These are phyloP conservation scores for Tephrocybe sp. DNA, from an alignment of 768 basidiomycete species.

Conservation along the genomic window DNA sequence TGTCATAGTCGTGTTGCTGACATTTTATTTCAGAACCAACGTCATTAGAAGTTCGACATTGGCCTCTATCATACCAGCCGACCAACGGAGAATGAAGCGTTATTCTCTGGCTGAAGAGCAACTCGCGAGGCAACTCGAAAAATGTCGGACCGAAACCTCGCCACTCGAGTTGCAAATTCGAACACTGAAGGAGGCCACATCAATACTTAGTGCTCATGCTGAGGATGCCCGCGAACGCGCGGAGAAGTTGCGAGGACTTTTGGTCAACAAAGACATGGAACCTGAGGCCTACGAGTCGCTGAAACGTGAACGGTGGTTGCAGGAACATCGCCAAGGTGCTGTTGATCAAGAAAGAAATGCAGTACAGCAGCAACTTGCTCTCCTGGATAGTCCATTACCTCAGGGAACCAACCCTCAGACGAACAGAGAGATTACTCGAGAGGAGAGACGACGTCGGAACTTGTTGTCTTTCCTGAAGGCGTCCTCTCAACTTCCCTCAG, in stretches of 20 bases:
- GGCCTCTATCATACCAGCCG: neutral
- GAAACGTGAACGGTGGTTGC: slow-evolving; percentile 49
- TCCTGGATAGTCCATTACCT: slow-evolving; percentile 19
- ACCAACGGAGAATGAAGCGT: slow-evolving; percentile 31
- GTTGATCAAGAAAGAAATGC: slow-evolving; percentile 34
- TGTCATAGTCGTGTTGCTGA: neutral
- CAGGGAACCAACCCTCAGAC: slow-evolving; percentile 13
- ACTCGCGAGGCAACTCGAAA: slow-evolving; percentile 33
- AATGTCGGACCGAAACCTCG: slow-evolving; percentile 31
- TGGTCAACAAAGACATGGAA: slow-evolving; percentile 37
- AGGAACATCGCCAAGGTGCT: slow-evolving; percentile 40
- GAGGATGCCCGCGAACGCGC: slow-evolving; percentile 42
- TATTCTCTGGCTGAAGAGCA: slow-evolving; percentile 44
- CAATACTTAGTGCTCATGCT: slow-evolving; percentile 41
- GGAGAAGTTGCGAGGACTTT: slow-evolving; percentile 34
- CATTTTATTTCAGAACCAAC: neutral
- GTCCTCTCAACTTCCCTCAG: slow-evolving; percentile 31
- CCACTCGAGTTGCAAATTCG: slow-evolving; percentile 46
- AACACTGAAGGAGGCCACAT: slow-evolving; percentile 42
- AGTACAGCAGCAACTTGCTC: slow-evolving; percentile 33
- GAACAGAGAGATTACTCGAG: slow-evolving; percentile 19
- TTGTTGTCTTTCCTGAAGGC: slow-evolving; percentile 35
- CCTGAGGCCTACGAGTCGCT: slow-evolving; percentile 34
- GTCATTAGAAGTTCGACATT: neutral
- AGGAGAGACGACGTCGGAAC: slow-evolving; percentile 30